A percentile compares a stretch with the other conserved stretches of the same genome.
These are phyloP conservation scores for Breynia disticha DNA, from an alignment of 441 rosid species.

Conservation along the genomic window DNA sequence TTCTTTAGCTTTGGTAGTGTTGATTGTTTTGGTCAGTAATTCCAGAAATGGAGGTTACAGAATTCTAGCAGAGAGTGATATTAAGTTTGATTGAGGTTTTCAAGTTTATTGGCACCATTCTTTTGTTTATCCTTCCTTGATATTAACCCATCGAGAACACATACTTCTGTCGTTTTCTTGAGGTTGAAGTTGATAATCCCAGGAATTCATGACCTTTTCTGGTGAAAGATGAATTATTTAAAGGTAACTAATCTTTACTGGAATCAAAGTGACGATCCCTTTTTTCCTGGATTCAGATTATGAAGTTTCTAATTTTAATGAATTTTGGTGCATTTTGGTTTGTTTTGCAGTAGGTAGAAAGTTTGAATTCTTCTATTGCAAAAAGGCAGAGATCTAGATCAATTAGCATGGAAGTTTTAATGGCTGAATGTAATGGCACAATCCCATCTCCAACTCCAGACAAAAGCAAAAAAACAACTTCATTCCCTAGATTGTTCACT, in stretches of 20 bases:
- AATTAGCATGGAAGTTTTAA: conserved; percentile 24
- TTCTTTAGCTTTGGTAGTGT: neutral
- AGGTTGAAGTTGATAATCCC: conserved; percentile 17
- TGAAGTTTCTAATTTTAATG: neutral
- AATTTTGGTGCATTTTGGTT: conserved; percentile 3
- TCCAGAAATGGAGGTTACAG: conserved; percentile 21
- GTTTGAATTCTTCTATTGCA: neutral
- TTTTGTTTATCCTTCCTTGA: neutral
- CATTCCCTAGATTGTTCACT: conserved; percentile 55
- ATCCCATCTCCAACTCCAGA: conserved; percentile 17
- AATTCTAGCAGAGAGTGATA: conserved; percentile 10
- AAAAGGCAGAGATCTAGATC: conserved; percentile 22
- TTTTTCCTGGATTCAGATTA: neutral
- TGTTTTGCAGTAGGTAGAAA: conserved; percentile 7
- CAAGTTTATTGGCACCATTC: conserved; percentile 9
- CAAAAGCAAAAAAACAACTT: conserved; percentile 30
- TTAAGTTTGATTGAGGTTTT: conserved; percentile 7
- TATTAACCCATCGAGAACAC: neutral
- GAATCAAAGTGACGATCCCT: neutral
- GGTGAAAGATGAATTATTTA: conserved; percentile 5
- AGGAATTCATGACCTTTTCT: conserved; percentile 19
- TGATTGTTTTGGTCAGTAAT: conserved; percentile 3
- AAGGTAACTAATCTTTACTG: conserved; percentile 10
- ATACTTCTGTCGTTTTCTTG: conserved; percentile 13
- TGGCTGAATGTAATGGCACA: conserved; percentile 34